Percentiles rank a stretch among this genome's conserved stretches.
These are phyloP conservation scores for Wickerhamiella vanderwaltii DNA, from an alignment of 805 yeast genomes.

Conservation along the genomic window DNA sequence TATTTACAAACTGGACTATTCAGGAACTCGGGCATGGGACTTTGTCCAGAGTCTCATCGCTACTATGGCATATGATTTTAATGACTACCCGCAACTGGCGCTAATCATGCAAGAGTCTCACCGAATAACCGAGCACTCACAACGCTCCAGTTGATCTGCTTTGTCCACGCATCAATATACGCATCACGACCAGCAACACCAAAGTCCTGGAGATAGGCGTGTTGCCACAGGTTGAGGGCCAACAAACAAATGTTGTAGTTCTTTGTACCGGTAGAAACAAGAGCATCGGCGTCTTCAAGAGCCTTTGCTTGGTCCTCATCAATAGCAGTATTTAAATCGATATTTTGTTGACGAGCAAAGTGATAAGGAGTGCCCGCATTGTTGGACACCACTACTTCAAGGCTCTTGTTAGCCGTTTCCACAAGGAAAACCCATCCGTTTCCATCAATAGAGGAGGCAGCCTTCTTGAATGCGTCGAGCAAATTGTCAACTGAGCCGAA, in stretches of 20 bases:
- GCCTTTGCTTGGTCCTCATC: constrained; percentile 39
- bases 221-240: constrained; percentile 77
- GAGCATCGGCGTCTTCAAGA: constrained; percentile 33
- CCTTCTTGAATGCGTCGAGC: constrained; percentile 51
- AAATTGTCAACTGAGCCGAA: constrained; percentile 75
- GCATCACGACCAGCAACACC: constrained; percentile 61
- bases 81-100: background rate
- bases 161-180: constrained; percentile 65
- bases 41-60: constrained; percentile 9
- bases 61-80: constrained; percentile 1
- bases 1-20: background rate
- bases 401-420: constrained; percentile 38
- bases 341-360: constrained; percentile 43
- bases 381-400: constrained; percentile 71
- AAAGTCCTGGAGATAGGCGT: constrained; percentile 74
- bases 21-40: background rate
- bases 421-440: constrained; percentile 88
- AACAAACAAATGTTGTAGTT: constrained; percentile 48
- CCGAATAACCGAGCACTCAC: constrained; percentile 21
- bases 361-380: constrained; percentile 78
- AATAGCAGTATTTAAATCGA: constrained; percentile 71
- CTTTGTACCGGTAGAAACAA: constrained; percentile 24
- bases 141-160: constrained; percentile 67
- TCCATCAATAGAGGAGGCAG: constrained; percentile 65
- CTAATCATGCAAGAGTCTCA: constrained; percentile 13